Conservation (phyloP, 495 filamentous ascomycete species). For the Penicillium salamii region DNA sequence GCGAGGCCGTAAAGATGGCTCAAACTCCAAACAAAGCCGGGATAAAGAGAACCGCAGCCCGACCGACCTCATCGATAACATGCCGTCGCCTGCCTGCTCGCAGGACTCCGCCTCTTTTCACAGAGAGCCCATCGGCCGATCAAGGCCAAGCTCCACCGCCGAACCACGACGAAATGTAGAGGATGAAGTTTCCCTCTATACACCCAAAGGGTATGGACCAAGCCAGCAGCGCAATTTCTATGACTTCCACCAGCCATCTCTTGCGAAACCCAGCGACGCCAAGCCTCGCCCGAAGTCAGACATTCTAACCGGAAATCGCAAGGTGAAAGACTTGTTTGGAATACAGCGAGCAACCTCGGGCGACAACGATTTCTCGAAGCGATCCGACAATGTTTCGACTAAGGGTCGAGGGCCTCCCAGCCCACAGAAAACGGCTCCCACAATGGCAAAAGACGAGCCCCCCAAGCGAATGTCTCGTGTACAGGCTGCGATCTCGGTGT, state of each 20-base stretch:
- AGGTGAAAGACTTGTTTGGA: conserved; percentile 35
- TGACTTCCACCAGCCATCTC: conserved; percentile 54
- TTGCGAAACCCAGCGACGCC: conserved; percentile 36
- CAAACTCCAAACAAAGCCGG: conserved; percentile 53
- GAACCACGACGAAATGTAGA: conserved; percentile 45
- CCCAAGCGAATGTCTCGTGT: conserved; percentile 52
- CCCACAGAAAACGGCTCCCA: conserved; percentile 17
- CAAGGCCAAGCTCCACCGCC: conserved; percentile 24
- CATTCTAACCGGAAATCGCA: conserved; percentile 36
- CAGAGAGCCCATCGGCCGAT: conserved; percentile 29
- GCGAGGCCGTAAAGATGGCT: conserved; percentile 38
- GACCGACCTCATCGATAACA: conserved; percentile 39
- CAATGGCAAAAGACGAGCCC: conserved; percentile 21
- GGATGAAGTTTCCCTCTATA: conserved; percentile 61
- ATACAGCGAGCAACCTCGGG: conserved; percentile 25
- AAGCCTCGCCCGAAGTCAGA: conserved; percentile 56
- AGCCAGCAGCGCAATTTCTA: conserved; percentile 65
- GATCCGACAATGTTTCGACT: conserved; percentile 14
- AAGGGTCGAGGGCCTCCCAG: conserved; percentile 20
- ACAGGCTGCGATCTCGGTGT: conserved; percentile 62
- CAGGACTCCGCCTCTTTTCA: conserved; percentile 58
- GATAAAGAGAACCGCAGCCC: conserved; percentile 77
- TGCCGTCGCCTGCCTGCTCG: conserved; percentile 73
- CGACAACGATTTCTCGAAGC: conserved; percentile 12
- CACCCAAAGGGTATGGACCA: conserved; percentile 58